phyloP scores from a whole-genome alignment of 352 stramenopile genomes.

The Phytophthora rubi region DNA sequence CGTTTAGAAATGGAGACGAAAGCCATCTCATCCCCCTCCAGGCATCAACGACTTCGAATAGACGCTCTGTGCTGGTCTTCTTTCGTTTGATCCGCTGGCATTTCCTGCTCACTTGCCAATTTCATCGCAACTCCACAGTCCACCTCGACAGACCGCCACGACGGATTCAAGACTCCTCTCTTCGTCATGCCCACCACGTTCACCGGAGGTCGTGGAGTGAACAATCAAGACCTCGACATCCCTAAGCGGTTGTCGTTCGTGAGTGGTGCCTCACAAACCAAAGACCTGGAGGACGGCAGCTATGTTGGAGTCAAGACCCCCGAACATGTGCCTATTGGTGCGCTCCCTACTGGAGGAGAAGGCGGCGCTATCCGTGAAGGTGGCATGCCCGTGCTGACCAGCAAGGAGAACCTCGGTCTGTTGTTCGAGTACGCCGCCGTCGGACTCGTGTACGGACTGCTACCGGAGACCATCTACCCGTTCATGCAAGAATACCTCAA shows the following conservation, averaged over 20 bases:
- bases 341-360: conserved; percentile 17
- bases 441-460: conserved; percentile 35
- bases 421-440: conserved; percentile 52
- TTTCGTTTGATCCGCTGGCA: background rate
- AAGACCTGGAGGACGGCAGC: conserved; percentile 29
- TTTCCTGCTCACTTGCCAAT: conserved; percentile 9
- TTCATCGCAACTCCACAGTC: background rate
- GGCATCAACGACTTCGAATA: background rate
- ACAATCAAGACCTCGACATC: conserved; percentile 25
- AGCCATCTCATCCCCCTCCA: background rate
- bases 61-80: background rate
- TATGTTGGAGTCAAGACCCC: conserved; percentile 38
- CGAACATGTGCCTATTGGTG: conserved; percentile 13
- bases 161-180: conserved; percentile 23
- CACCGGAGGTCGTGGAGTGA: conserved; percentile 3
- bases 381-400: conserved; percentile 33
- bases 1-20: background rate
- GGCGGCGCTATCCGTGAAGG: conserved; percentile 41
- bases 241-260: conserved; percentile 46
- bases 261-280: conserved; percentile 25
- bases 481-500: conserved; percentile 59
- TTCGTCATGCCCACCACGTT: conserved; percentile 32
- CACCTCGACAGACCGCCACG: background rate
- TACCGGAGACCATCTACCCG: conserved; percentile 51
- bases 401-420: conserved; percentile 44